These are phyloP conservation scores for Apophysomyces elegans DNA, from an alignment of 371 early-diverging fungal species.

Conservation along the genomic window DNA sequence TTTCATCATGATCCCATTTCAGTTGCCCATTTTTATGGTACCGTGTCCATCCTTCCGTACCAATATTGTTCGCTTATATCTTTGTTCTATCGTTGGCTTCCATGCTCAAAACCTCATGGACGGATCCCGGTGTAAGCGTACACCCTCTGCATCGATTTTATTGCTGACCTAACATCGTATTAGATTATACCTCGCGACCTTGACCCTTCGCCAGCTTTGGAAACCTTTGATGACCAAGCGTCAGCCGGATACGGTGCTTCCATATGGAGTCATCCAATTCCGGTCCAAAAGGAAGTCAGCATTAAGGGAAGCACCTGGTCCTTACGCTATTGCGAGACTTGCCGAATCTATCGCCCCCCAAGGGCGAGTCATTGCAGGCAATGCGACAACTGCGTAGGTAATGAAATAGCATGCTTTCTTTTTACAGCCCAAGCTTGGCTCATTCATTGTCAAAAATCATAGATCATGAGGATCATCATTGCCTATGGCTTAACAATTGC, in stretches of 20 bases:
- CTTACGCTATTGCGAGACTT: conserved; percentile 91
- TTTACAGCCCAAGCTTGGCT: too few species aligned
- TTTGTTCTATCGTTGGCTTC: conserved; percentile 68
- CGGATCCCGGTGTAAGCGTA: conserved; percentile 85
- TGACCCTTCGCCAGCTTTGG: conserved; percentile 51
- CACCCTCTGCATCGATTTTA: not conserved
- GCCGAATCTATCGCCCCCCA: conserved; percentile 90
- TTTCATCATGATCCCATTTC: not conserved
- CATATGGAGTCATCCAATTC: conserved; percentile 31
- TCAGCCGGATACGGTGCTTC: conserved; percentile 35
- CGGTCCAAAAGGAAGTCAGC: conserved; percentile 57
- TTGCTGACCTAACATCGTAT: not conserved
- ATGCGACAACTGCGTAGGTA: conserved; percentile 93
- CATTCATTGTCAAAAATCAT: not conserved
- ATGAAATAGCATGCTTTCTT: conserved; percentile 5
- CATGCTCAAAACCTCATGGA: conserved; percentile 84
- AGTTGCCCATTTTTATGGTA: conserved; percentile 75
- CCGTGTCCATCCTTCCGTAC: conserved; percentile 64
- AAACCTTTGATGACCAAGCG: conserved; percentile 27
- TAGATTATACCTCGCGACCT: conserved; percentile 76
- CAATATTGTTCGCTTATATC: conserved; percentile 75
- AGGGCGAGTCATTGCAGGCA: conserved; percentile 87
- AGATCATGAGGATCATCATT: conserved; percentile 91
- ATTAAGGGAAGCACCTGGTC: conserved; percentile 66
- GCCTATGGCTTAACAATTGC: conserved; percentile 95